A percentile compares a stretch with the other conserved stretches of the same genome.
These are phyloP conservation scores for Fomitopsis serialis DNA, from an alignment of 768 basidiomycete genomes.

Conservation along the genomic window DNA sequence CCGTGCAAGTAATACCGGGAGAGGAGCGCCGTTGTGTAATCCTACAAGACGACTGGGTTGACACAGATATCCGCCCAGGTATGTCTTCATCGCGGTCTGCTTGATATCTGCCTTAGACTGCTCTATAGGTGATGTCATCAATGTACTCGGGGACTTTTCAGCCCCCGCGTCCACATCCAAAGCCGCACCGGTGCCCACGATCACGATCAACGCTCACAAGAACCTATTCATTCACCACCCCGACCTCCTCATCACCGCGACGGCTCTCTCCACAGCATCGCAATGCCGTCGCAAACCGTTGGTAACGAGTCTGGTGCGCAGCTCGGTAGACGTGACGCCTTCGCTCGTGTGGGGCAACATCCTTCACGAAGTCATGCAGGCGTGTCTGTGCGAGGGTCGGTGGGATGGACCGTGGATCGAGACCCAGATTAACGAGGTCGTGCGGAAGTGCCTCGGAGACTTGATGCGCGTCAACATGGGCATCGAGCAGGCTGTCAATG, in stretches of 20 bases:
- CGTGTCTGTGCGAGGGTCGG: slow-evolving; percentile 51
- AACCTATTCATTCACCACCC: slow-evolving; percentile 87
- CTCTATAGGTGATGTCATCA: slow-evolving; percentile 70
- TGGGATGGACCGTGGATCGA: slow-evolving; percentile 68
- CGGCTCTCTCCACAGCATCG: slow-evolving; percentile 77
- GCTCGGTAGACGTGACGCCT: slow-evolving; percentile 54
- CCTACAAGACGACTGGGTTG: slow-evolving; percentile 76
- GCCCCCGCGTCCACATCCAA: slow-evolving; percentile 24
- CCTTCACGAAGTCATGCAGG: slow-evolving; percentile 88
- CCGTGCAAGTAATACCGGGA: slow-evolving; percentile 37
- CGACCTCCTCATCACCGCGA: slow-evolving; percentile 87
- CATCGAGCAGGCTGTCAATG: slow-evolving; percentile 60
- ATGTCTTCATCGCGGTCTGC: slow-evolving; percentile 8
- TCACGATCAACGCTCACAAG: slow-evolving; percentile 54
- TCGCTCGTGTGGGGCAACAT: slow-evolving; percentile 88
- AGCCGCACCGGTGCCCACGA: slow-evolving; percentile 35
- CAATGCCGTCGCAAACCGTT: slow-evolving; percentile 85
- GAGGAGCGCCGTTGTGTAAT: slow-evolving; percentile 44
- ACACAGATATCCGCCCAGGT: slow-evolving; percentile 60
- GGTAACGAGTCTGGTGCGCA: slow-evolving; percentile 58
- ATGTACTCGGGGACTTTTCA: slow-evolving; percentile 55
- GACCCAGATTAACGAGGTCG: slow-evolving; percentile 48
- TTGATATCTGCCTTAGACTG: background rate
- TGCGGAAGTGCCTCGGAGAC: slow-evolving; percentile 50
- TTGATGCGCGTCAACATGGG: slow-evolving; percentile 54